phyloP scores from a whole-genome alignment of 169 alveolate genomes.

The Babesia caballi region DNA sequence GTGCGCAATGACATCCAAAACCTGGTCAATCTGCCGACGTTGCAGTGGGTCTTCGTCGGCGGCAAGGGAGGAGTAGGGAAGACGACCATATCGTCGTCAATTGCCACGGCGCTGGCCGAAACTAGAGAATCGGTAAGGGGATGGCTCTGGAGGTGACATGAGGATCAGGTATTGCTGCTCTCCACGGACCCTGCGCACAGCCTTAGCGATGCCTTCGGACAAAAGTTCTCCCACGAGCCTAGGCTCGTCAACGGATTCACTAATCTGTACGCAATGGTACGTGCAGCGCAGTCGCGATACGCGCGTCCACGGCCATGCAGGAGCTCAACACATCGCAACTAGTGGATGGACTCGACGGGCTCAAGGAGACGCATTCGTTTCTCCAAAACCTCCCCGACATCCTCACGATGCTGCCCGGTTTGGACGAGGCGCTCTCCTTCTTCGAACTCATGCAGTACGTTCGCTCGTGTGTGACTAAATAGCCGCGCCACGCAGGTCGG shows the following conservation, averaged over 20 bases:
- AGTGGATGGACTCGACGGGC: slow-evolving; percentile 74
- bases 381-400: slow-evolving; percentile 85
- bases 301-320: slow-evolving; percentile 35
- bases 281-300: not conserved
- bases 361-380: slow-evolving; percentile 66
- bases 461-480: not conserved
- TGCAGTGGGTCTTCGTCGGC: slow-evolving; percentile 98
- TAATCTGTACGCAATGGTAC: slow-evolving; percentile 91
- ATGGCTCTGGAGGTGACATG: not conserved
- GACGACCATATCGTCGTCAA: slow-evolving; percentile 96
- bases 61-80: slow-evolving; percentile 99
- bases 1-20: slow-evolving; percentile 52
- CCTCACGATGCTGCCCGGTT: slow-evolving; percentile 95
- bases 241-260: slow-evolving; percentile 90
- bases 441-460: slow-evolving; percentile 91
- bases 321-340: slow-evolving; percentile 89
- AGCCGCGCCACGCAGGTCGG: slow-evolving; percentile 69
- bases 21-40: slow-evolving; percentile 65
- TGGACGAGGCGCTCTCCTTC: slow-evolving; percentile 98
- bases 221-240: slow-evolving; percentile 91
- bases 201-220: slow-evolving; percentile 96
- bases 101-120: slow-evolving; percentile 91
- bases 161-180: slow-evolving; percentile 88
- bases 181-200: slow-evolving; percentile 99
- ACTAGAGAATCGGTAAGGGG: slow-evolving; percentile 87